phyloP scores from a whole-genome alignment of 306 rosid species.

The Cucurbita maxima region DNA sequence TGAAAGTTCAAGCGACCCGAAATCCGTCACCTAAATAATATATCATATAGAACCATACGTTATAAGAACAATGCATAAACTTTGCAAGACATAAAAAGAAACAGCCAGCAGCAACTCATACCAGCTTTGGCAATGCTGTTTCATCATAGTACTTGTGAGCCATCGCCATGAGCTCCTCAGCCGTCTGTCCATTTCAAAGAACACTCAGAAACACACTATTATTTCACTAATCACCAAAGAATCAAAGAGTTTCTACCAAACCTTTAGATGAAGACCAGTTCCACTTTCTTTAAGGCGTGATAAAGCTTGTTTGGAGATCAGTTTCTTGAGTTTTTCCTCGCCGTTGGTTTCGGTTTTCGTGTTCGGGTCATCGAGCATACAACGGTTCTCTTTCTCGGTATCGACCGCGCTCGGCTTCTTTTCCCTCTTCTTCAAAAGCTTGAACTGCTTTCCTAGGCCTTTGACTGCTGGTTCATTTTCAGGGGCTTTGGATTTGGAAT shows the following conservation, averaged over 20 bases:
- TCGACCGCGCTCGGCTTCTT: conserved; percentile 22
- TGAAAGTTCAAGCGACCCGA: conserved; percentile 94
- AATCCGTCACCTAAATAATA: conserved; percentile 66
- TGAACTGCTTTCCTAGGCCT: conserved; percentile 88
- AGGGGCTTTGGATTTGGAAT: conserved; percentile 17
- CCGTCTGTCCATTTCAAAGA: conserved; percentile 38
- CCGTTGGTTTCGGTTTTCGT: conserved; percentile 18
- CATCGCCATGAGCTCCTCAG: conserved; percentile 56
- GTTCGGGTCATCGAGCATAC: conserved; percentile 7
- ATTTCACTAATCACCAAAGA: not conserved
- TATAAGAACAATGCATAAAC: conserved; percentile 7
- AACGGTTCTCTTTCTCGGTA: conserved; percentile 28
- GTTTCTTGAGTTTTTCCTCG: conserved; percentile 35
- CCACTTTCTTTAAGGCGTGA: conserved; percentile 58
- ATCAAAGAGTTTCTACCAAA: conserved; percentile 11
- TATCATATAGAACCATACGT: not conserved
- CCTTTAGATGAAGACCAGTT: conserved; percentile 82
- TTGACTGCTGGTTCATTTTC: conserved; percentile 39
- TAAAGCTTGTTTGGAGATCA: conserved; percentile 53
- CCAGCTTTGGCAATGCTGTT: conserved; percentile 90
- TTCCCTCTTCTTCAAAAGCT: conserved; percentile 69
- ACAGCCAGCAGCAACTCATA: conserved; percentile 13
- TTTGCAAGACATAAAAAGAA: not conserved
- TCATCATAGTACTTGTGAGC: conserved; percentile 75
- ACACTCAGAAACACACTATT: not conserved